Evolutionary conservation across 2,329 filamentous ascomycete genomes (phyloP).

Genomic region (Orbilia brochopaga): DNA sequence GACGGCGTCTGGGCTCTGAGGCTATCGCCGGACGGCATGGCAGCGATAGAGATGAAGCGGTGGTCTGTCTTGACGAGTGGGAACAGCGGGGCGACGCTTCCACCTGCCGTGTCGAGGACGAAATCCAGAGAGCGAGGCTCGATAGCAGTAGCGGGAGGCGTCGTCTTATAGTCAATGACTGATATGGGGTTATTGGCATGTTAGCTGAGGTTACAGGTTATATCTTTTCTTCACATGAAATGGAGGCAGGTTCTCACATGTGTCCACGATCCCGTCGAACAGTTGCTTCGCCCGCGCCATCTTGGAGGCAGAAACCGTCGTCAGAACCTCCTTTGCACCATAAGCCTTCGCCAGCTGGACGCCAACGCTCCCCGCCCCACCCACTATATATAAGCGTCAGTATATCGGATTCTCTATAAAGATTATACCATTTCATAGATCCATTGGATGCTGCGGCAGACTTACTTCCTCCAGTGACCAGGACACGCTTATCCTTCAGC

Average conservation of each 20-base stretch:
- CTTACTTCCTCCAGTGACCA: constrained; percentile 44
- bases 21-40: constrained; percentile 22
- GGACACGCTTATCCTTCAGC: constrained; percentile 30
- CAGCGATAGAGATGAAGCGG: constrained; percentile 35
- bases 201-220: neutral
- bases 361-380: constrained; percentile 41
- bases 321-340: constrained; percentile 43
- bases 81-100: constrained; percentile 21
- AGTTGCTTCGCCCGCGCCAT: constrained; percentile 33
- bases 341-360: constrained; percentile 42
- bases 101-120: constrained; percentile 35
- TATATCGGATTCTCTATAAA: neutral
- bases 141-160: constrained; percentile 29
- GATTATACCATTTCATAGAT: neutral
- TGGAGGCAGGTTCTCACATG: constrained; percentile 16
- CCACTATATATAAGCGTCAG: constrained; percentile 28
- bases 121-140: constrained; percentile 39
- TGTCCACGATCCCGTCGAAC: constrained; percentile 26
- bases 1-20: constrained; percentile 13
- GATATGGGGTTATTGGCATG: neutral
- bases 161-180: constrained; percentile 44
- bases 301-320: constrained; percentile 35
- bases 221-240: too few species aligned
- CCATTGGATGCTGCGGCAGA: neutral
- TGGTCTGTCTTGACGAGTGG: constrained; percentile 33